phyloP scores from a whole-genome alignment of 2,329 filamentous ascomycete genomes.

The Elsinoe arachidis region DNA sequence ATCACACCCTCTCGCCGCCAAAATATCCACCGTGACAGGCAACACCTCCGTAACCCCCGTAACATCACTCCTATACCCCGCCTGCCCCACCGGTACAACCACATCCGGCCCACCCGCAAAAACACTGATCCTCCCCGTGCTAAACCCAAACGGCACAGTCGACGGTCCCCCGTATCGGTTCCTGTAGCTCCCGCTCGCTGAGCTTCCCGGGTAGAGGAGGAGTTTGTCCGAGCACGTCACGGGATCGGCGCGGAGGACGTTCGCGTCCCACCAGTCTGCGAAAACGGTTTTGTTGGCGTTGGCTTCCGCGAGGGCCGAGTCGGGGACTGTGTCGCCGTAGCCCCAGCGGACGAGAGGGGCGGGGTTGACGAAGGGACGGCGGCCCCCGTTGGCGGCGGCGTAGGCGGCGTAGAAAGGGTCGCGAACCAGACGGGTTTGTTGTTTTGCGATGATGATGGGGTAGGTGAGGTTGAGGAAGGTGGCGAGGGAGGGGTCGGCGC shows the following conservation, averaged over 20 bases:
- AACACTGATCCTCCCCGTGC: conserved; percentile 39
- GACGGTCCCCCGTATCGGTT: conserved; percentile 39
- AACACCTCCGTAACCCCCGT: conserved; percentile 43
- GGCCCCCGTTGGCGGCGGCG: conserved; percentile 37
- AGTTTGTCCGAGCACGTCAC: conserved; percentile 43
- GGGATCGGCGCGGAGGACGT: conserved; percentile 35
- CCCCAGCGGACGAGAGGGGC: conserved; percentile 41
- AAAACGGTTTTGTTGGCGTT: conserved; percentile 44
- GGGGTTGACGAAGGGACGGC: conserved; percentile 43
- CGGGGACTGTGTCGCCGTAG: conserved; percentile 36
- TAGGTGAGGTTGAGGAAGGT: conserved; percentile 39
- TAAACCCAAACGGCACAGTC: conserved; percentile 40
- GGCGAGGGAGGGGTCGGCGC: conserved; percentile 25
- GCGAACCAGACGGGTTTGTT: conserved; percentile 39
- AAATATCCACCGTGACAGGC: conserved; percentile 50
- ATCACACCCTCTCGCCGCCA: conserved; percentile 54
- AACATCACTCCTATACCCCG: conserved; percentile 39
- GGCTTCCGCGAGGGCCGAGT: conserved; percentile 34
- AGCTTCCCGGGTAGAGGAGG: conserved; percentile 40
- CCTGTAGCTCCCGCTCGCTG: conserved; percentile 35
- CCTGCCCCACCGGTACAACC: conserved; percentile 38
- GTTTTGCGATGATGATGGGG: conserved; percentile 39
- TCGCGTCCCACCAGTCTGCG: conserved; percentile 39
- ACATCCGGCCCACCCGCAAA: conserved; percentile 42
- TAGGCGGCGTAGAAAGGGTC: conserved; percentile 45